Percentiles rank a stretch among this genome's conserved stretches.
Conservation (phyloP, 768 basidiomycete species). For the Suillus luteus region DNA sequence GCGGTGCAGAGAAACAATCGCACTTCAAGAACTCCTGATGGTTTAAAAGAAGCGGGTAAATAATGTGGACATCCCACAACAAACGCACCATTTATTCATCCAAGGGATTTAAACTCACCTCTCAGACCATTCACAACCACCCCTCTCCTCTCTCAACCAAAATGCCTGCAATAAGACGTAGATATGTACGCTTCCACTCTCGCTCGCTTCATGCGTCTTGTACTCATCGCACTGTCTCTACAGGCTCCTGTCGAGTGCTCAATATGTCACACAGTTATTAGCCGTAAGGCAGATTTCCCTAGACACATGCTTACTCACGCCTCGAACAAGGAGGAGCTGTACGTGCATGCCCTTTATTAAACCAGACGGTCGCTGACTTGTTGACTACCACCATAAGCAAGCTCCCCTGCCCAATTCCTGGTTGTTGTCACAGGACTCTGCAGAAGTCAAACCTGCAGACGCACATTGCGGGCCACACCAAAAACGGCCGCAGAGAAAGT, state of each 20-base stretch:
- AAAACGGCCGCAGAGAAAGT: too few species aligned
- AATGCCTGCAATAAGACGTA: conserved; percentile 10
- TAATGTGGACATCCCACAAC: conserved; percentile 10
- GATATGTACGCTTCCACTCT: conserved; percentile 13
- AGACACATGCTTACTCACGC: conserved; percentile 31
- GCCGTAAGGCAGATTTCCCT: conserved; percentile 28
- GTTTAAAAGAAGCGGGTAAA: conserved; percentile 24
- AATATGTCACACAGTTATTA: conserved; percentile 20
- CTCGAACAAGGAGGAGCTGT: conserved; percentile 27
- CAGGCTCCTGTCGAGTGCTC: conserved; percentile 19
- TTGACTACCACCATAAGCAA: conserved; percentile 21
- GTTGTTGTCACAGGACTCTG: conserved; percentile 25
- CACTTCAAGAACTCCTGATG: conserved; percentile 15
- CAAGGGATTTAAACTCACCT: conserved; percentile 1
- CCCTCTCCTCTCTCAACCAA: conserved; percentile 1
- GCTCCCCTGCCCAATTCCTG: conserved; percentile 23
- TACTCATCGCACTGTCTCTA: background rate
- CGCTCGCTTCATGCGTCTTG: background rate
- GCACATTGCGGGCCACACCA: conserved; percentile 29
- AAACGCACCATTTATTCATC: conserved; percentile 6
- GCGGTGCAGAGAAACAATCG: conserved; percentile 31
- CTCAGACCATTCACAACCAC: background rate
- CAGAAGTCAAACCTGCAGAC: conserved; percentile 31
- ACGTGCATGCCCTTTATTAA: conserved; percentile 5
- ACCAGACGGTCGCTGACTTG: background rate